Percentiles rank a stretch among this genome's conserved stretches.
These are phyloP conservation scores for Delphinella strobiligena DNA, from an alignment of 2,329 filamentous ascomycete species.

Conservation along the genomic window DNA sequence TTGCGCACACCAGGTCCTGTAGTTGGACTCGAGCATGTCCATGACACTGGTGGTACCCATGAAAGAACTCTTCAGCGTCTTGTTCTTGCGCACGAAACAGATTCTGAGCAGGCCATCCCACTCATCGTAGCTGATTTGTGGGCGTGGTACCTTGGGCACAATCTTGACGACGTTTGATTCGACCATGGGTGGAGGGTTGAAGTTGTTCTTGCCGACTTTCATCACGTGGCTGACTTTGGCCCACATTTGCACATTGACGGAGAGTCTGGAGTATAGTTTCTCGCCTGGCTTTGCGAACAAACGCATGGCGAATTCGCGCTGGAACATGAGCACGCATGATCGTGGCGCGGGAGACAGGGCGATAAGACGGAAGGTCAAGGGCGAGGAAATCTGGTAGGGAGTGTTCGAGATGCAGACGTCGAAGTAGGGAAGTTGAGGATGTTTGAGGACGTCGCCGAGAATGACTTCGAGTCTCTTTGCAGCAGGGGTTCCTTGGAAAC, in stretches of 20 bases:
- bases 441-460: conserved; percentile 85
- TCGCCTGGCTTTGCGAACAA: conserved; percentile 82
- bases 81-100: conserved; percentile 80
- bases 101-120: conserved; percentile 84
- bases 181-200: conserved; percentile 86
- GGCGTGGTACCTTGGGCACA: conserved; percentile 73
- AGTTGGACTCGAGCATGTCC: conserved; percentile 75
- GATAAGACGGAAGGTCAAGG: conserved; percentile 82
- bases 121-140: conserved; percentile 85
- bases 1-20: conserved; percentile 79
- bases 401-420: conserved; percentile 78
- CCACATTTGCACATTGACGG: conserved; percentile 91
- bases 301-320: conserved; percentile 85
- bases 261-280: conserved; percentile 78
- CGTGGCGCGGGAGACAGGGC: conserved; percentile 70
- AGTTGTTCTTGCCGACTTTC: conserved; percentile 95
- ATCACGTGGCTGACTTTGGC: conserved; percentile 61
- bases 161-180: conserved; percentile 85
- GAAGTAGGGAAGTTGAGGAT: conserved; percentile 61
- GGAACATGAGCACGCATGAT: conserved; percentile 86
- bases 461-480: conserved; percentile 78
- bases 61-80: conserved; percentile 72
- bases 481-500: conserved; percentile 78
- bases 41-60: conserved; percentile 70
- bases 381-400: conserved; percentile 71